Percentiles rank a stretch among this genome's conserved stretches.
Evolutionary conservation across 2,329 filamentous ascomycete genomes (phyloP).

Genomic region (Tetracladium maxilliforme): DNA sequence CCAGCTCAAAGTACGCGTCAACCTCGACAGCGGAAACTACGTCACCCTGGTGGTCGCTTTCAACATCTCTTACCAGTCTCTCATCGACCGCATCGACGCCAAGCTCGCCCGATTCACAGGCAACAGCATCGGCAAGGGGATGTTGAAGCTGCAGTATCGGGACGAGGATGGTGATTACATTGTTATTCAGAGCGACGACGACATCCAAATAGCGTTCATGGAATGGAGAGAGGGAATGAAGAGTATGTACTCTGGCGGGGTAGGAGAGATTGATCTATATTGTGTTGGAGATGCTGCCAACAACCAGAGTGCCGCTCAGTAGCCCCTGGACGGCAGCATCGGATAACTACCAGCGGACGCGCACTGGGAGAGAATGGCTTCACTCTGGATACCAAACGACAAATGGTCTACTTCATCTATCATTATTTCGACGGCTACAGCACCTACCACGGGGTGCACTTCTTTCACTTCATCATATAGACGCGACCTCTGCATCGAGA

Average conservation of each 20-base stretch:
- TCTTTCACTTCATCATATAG: too few relatives aligned
- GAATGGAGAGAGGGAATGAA: slow-evolving; percentile 75
- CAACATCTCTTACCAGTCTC: slow-evolving; percentile 85
- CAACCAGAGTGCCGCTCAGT: not conserved
- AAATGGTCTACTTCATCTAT: too few relatives aligned
- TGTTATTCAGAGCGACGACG: slow-evolving; percentile 87
- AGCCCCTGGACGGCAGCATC: slow-evolving; percentile 1
- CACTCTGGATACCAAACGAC: slow-evolving; percentile 1
- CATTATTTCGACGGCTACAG: too few relatives aligned
- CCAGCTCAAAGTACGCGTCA: slow-evolving; percentile 91
- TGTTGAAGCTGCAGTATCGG: slow-evolving; percentile 75
- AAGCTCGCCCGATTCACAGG: slow-evolving; percentile 80
- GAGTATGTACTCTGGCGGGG: slow-evolving; percentile 47
- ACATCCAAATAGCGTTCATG: slow-evolving; percentile 89
- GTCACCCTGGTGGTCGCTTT: slow-evolving; percentile 92
- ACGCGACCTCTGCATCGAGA: too few relatives aligned
- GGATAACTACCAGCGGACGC: too few relatives aligned
- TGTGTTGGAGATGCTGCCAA: slow-evolving; percentile 34
- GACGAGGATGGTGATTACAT: slow-evolving; percentile 91
- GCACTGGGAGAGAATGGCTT: not conserved
- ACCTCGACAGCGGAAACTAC: slow-evolving; percentile 72
- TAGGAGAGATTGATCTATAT: slow-evolving; percentile 84
- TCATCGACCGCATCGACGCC: slow-evolving; percentile 90
- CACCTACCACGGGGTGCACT: too few relatives aligned
- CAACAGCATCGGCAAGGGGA: slow-evolving; percentile 68